Conservation (phyloP, 305 asterid genomes). For the Fraxinus nigra region DNA sequence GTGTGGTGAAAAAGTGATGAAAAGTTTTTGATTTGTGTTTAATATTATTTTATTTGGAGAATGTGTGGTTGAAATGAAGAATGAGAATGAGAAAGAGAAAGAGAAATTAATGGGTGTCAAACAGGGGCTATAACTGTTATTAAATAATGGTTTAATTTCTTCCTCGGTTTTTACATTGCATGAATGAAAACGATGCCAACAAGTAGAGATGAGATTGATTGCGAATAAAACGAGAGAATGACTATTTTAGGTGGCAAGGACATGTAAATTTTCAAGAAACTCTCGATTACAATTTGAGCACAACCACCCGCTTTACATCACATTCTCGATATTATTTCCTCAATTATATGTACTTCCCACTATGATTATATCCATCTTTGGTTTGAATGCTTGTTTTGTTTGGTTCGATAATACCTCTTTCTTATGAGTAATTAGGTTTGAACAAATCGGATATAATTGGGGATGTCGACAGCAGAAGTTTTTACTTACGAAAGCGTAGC, state of each 20-base stretch:
- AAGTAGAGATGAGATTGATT: neutral
- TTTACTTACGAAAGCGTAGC: conserved; percentile 45
- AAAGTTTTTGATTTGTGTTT: too few species aligned
- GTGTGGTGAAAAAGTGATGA: too few species aligned
- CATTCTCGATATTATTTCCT: too few species aligned
- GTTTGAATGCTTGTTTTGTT: neutral
- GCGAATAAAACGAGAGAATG: neutral
- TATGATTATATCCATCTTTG: neutral
- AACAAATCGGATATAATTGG: conserved; percentile 56
- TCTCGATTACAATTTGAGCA: neutral
- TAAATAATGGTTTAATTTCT: neutral
- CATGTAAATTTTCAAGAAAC: neutral
- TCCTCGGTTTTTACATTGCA: neutral
- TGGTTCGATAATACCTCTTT: neutral
- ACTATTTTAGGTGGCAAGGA: neutral
- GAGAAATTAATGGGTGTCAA: too few species aligned
- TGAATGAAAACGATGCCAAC: neutral
- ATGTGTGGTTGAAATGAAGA: too few species aligned
- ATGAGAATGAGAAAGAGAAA: too few species aligned
- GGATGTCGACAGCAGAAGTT: conserved; percentile 52
- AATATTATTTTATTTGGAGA: too few species aligned
- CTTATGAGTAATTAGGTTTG: conserved; percentile 35
- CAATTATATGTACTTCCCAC: neutral
- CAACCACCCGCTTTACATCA: neutral
- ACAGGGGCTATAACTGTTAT: too few species aligned